phyloP scores from a whole-genome alignment of 73 alveolate genomes.

The Paramecium pentaurelia region DNA sequence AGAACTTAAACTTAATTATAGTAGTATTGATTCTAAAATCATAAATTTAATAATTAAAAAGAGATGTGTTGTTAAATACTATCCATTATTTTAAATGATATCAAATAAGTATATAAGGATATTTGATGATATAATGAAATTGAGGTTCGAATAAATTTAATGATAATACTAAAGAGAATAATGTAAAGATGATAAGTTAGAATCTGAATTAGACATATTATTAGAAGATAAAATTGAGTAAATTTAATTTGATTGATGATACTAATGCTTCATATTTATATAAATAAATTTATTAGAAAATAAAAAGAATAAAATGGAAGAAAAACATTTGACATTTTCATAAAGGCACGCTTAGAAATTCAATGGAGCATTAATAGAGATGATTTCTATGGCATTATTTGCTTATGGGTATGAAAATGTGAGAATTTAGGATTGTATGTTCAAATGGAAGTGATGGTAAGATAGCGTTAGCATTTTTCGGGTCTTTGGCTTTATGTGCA shows the following conservation, averaged over 20 bases:
- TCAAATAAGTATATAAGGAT: background rate
- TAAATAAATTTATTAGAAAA: background rate
- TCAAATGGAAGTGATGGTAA: conserved; percentile 25
- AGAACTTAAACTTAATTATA: background rate
- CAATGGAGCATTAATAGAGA: background rate
- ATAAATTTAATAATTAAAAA: too few relatives aligned
- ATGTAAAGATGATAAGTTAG: background rate
- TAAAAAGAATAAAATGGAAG: background rate
- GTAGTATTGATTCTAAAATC: too few relatives aligned
- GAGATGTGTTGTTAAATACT: background rate
- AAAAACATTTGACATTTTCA: background rate
- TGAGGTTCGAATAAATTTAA: background rate
- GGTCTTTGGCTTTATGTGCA: conserved; percentile 45
- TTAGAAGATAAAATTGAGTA: background rate
- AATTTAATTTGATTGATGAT: background rate
- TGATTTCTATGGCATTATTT: conserved; percentile 29
- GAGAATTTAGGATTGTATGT: background rate
- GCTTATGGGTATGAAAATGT: conserved; percentile 27
- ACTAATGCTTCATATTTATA: background rate
- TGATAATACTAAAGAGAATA: too few relatives aligned
- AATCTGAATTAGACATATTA: background rate
- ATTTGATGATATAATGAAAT: background rate
- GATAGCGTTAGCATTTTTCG: conserved; percentile 34
- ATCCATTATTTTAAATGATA: background rate
- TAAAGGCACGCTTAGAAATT: background rate